These are phyloP conservation scores for Clavariopsis aquatica DNA, from an alignment of 495 filamentous ascomycete species.

Conservation along the genomic window DNA sequence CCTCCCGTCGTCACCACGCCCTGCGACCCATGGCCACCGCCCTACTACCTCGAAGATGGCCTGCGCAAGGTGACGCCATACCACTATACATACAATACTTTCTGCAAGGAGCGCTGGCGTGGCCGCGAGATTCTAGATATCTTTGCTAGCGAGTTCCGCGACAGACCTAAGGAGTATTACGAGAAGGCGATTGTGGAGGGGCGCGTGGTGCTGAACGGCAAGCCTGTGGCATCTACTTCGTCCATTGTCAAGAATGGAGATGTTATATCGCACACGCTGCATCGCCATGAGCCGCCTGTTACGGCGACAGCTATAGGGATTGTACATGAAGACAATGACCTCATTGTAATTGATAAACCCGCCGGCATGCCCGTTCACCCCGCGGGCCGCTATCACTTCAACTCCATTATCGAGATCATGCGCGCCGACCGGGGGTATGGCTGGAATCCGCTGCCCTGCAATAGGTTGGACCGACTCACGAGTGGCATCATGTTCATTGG, in stretches of 20 bases:
- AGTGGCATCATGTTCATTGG: constrained; percentile 98
- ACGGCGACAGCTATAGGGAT: constrained; percentile 75
- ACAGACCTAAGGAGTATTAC: constrained; percentile 86
- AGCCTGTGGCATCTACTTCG: constrained; percentile 55
- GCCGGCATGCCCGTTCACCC: constrained; percentile 93
- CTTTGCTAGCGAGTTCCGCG: constrained; percentile 81
- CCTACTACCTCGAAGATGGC: constrained; percentile 77
- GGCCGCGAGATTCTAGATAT: constrained; percentile 74
- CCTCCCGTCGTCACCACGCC: constrained; percentile 62
- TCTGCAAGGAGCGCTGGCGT: constrained; percentile 87
- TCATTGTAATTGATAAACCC: constrained; percentile 96
- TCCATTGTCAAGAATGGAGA: constrained; percentile 75
- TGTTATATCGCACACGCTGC: constrained; percentile 86
- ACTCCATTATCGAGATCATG: constrained; percentile 91
- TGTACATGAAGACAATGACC: constrained; percentile 84
- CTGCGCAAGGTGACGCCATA: constrained; percentile 84
- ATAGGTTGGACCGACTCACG: constrained; percentile 89
- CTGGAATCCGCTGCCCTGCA: constrained; percentile 81
- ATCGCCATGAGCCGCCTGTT: constrained; percentile 94
- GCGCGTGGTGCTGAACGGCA: constrained; percentile 71
- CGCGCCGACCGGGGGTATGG: constrained; percentile 68
- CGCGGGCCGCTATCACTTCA: constrained; percentile 92
- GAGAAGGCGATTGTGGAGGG: constrained; percentile 79
- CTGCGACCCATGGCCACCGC: constrained; percentile 65
- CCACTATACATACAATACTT: constrained; percentile 91